Evolutionary conservation across 2,329 filamentous ascomycete genomes (phyloP).

Genomic region (Alternaria brassicicola): DNA sequence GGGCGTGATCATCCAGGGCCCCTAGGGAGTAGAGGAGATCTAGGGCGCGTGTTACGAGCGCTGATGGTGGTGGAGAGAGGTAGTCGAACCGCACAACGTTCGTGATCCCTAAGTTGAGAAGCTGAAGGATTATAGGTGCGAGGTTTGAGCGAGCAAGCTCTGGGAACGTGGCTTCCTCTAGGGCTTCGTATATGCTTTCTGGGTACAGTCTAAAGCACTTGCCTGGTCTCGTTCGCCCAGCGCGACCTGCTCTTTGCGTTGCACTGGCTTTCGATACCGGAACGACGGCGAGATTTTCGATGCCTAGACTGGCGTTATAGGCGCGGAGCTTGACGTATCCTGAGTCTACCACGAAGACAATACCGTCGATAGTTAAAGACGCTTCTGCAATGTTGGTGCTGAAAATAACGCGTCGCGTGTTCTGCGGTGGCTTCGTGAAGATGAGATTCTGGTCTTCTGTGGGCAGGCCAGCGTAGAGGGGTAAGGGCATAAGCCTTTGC

Average conservation of each 20-base stretch:
- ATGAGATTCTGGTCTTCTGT: constrained; percentile 95
- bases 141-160: constrained; percentile 94
- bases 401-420: constrained; percentile 88
- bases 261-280: constrained; percentile 89
- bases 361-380: constrained; percentile 89
- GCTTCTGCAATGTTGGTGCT: constrained; percentile 97
- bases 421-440: constrained; percentile 81
- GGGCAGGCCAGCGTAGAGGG: constrained; percentile 86
- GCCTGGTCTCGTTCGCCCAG: constrained; percentile 84
- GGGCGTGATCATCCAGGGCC: constrained; percentile 86
- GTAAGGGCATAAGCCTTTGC: constrained; percentile 70
- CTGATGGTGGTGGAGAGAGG: constrained; percentile 81
- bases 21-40: constrained; percentile 88
- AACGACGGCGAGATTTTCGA: constrained; percentile 83
- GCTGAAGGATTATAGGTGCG: constrained; percentile 83
- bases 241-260: constrained; percentile 87
- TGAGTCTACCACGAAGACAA: constrained; percentile 87
- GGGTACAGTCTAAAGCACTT: constrained; percentile 96
- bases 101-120: constrained; percentile 94
- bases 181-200: constrained; percentile 68
- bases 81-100: constrained; percentile 93
- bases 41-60: constrained; percentile 82
- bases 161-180: constrained; percentile 77
- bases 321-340: constrained; percentile 90
- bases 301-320: constrained; percentile 82